Evolutionary conservation across 495 filamentous ascomycete genomes (phyloP), one percentile per base, ranked within the genome.

Genomic region (Neurospora tetrasperma): DNA sequence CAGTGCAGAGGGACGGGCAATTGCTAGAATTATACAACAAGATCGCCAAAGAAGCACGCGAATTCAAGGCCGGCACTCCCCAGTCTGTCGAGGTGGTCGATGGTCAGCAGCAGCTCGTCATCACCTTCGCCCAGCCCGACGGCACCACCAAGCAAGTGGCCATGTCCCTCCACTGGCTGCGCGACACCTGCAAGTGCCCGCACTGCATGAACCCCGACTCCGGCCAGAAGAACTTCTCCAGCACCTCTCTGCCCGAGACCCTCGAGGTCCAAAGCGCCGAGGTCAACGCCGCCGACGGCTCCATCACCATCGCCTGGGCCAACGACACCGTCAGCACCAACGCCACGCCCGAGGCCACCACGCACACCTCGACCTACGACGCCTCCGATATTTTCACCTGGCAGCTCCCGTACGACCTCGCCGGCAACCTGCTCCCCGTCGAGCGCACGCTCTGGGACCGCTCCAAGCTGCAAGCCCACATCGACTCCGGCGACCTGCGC

Each of bases 151-250:
- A 62, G 27, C 27, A 62, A 27, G 6, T 62, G 54, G 4, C 35
- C 23, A 43, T 69, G 38, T 23, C 14, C 44, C 42, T 80, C 42
- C 71, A 88, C 68, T 91, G 89, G 79, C 87, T 97, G 20, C 91
- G 94, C 41, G 94, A 98, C 78, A 77, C 86, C 46, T 98, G 95
- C 79, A 76, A 83, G 44, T 97, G 95, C 76, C 78, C 85, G 4
- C 74, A 31, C 4, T 97, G 95, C 80, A 86, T 95, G 48, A 89
- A 97, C 80, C 86, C 87, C 2, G 87, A 91, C 71, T 94, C 93
- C 0, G 91, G 89, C 71, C 95, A 98, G 78, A 94, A 95, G 80
- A 88, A 86, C 41, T 94, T 95, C 81, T 85, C 90, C 35, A 92
- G 91, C 0, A 83, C 84, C 59, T 91, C 96, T 46, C 90, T 97